Evolutionary conservation across 1,284 basidiomycete species (phyloP).

Genomic region (Ceratobasidium sp.): DNA sequence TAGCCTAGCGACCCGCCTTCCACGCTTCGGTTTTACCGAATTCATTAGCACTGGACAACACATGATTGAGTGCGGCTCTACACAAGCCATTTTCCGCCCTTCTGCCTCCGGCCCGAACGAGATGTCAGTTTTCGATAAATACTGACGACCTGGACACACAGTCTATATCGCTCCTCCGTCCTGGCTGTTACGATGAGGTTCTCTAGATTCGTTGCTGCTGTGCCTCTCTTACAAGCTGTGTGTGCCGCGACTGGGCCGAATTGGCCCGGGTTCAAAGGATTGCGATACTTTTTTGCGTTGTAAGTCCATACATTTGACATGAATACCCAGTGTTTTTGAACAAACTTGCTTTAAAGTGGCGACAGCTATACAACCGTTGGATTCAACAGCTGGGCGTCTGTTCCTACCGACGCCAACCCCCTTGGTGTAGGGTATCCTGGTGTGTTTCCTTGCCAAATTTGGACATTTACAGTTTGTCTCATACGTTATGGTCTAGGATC

Average conservation of each 20-base stretch:
- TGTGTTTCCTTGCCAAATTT: not conserved
- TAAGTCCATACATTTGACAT: not conserved
- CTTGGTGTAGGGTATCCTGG: slow-evolving; percentile 23
- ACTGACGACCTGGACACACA: not conserved
- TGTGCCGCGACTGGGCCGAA: slow-evolving; percentile 15
- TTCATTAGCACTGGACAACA: slow-evolving; percentile 9
- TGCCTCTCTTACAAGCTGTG: not conserved
- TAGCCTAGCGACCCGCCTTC: not conserved
- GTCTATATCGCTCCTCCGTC: not conserved
- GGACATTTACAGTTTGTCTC: not conserved
- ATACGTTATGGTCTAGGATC: slow-evolving; percentile 1
- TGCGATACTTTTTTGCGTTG: slow-evolving; percentile 32
- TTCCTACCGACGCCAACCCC: slow-evolving; percentile 17
- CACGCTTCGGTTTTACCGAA: slow-evolving; percentile 24
- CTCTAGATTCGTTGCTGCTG: not conserved
- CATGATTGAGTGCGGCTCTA: not conserved
- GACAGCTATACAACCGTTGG: slow-evolving; percentile 31
- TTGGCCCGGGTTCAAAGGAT: slow-evolving; percentile 25
- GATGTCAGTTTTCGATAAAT: not conserved
- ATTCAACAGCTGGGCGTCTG: slow-evolving; percentile 20
- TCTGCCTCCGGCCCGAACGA: not conserved
- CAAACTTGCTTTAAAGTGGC: not conserved
- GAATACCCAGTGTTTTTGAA: not conserved
- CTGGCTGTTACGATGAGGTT: slow-evolving; percentile 3
- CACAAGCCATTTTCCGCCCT: not conserved